These are phyloP conservation scores for Spergularia bocconei DNA, from an alignment of 148 eudicot genomes.

Conservation along the genomic window DNA sequence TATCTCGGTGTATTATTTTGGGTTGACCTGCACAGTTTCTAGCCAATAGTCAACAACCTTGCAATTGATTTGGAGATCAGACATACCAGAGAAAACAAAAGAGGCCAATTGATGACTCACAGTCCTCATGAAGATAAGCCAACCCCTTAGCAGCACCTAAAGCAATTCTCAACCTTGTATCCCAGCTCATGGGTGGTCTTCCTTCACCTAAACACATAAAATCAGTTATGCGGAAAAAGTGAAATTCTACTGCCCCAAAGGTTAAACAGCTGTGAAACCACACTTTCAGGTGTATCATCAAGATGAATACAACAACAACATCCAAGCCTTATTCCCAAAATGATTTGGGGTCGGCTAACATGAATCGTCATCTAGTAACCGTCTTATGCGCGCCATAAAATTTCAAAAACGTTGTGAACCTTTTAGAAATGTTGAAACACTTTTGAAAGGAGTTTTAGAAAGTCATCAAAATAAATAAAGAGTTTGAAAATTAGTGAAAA, in stretches of 20 bases:
- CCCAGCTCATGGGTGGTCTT: constrained; percentile 51
- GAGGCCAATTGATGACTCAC: constrained; percentile 38
- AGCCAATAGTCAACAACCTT: constrained; percentile 17
- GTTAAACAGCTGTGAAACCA: neutral
- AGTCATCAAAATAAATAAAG: no score
- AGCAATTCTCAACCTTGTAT: constrained; percentile 63
- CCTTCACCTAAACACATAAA: constrained; percentile 41
- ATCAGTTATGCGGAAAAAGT: neutral
- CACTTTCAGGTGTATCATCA: neutral
- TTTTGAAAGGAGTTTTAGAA: no score
- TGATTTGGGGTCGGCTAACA: no score
- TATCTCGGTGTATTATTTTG: constrained; percentile 83
- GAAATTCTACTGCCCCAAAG: neutral
- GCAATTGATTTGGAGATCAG: constrained; percentile 6
- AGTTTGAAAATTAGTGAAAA: no score
- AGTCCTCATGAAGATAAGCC: constrained; percentile 75
- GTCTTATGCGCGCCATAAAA: no score
- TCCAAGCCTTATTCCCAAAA: no score
- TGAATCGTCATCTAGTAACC: no score
- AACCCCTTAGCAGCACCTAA: constrained; percentile 73
- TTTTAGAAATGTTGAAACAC: no score
- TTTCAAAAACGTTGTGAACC: no score
- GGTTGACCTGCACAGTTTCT: constrained; percentile 55
- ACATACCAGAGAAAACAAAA: neutral
- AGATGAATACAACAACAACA: no score